Evolutionary conservation across 2,329 filamentous ascomycete genomes (phyloP).

Genomic region (Exophiala sp.): DNA sequence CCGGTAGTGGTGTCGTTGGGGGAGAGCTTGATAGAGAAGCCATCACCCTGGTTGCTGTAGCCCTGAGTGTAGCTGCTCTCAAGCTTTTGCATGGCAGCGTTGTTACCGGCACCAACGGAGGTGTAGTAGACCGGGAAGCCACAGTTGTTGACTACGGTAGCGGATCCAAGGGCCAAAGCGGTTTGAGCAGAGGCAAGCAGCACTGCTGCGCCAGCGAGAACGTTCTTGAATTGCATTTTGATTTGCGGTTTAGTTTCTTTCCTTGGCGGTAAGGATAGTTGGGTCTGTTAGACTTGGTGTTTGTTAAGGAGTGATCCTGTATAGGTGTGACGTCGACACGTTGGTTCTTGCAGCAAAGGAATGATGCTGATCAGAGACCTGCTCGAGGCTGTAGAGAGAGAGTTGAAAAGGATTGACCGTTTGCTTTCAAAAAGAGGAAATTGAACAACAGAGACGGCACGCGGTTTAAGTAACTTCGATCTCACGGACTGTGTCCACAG

Average conservation of each 20-base stretch:
- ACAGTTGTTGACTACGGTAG: slow-evolving; percentile 40
- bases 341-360: slow-evolving; percentile 28
- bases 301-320: slow-evolving; percentile 18
- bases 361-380: slow-evolving; percentile 30
- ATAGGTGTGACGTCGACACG: slow-evolving; percentile 16
- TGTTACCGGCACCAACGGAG: slow-evolving; percentile 36
- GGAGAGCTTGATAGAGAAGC: slow-evolving; percentile 43
- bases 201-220: slow-evolving; percentile 30
- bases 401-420: slow-evolving; percentile 23
- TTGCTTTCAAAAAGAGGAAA: slow-evolving; percentile 22
- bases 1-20: slow-evolving; percentile 33
- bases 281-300: slow-evolving; percentile 7
- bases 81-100: slow-evolving; percentile 33
- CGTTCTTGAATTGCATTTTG: slow-evolving; percentile 36
- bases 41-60: slow-evolving; percentile 36
- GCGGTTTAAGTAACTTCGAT: slow-evolving; percentile 22
- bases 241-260: slow-evolving; percentile 2
- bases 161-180: slow-evolving; percentile 36
- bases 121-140: slow-evolving; percentile 37
- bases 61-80: slow-evolving; percentile 35
- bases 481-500: not conserved
- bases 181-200: slow-evolving; percentile 35
- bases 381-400: slow-evolving; percentile 22
- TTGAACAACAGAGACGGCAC: slow-evolving; percentile 18
- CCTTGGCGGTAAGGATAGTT: slow-evolving; percentile 18